Evolutionary conservation across 2,329 filamentous ascomycete species (phyloP).

Genomic region (Cladosporium sp.): DNA sequence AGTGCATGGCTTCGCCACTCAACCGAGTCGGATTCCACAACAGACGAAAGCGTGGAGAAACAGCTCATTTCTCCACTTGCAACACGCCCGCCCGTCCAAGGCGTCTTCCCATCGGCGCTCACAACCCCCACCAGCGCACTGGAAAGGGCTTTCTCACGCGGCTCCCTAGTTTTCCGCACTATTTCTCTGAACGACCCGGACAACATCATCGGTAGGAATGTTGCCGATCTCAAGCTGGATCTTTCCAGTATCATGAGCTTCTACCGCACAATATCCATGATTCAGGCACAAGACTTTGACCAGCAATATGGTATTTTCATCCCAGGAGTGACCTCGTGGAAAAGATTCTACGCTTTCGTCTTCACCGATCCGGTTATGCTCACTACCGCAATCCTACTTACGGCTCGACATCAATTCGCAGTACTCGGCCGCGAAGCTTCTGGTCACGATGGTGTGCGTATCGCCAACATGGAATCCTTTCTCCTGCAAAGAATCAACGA

Average conservation of each 20-base stretch:
- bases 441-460: not conserved
- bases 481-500: slow-evolving; percentile 22
- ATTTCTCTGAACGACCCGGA: not conserved
- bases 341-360: slow-evolving; percentile 4
- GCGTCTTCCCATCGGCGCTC: not conserved
- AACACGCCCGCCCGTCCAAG: not conserved
- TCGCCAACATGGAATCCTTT: not conserved
- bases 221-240: not conserved
- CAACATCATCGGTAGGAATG: not conserved
- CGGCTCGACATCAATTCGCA: slow-evolving; percentile 1
- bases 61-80: not conserved
- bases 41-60: not conserved
- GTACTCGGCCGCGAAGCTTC: not conserved
- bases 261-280: not conserved
- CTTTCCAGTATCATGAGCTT: slow-evolving; percentile 12
- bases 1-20: not conserved
- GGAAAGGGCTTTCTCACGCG: not conserved
- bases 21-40: not conserved
- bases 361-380: slow-evolving; percentile 11
- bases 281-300: slow-evolving; percentile 1
- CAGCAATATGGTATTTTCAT: not conserved
- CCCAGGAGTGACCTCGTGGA: not conserved
- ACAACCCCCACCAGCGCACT: not conserved
- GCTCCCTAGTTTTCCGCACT: not conserved
- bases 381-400: not conserved